Evolutionary conservation across 305 asterid species (phyloP), one percentile per base, ranked within the genome.

Genomic region (Solanum hybrid): DNA sequence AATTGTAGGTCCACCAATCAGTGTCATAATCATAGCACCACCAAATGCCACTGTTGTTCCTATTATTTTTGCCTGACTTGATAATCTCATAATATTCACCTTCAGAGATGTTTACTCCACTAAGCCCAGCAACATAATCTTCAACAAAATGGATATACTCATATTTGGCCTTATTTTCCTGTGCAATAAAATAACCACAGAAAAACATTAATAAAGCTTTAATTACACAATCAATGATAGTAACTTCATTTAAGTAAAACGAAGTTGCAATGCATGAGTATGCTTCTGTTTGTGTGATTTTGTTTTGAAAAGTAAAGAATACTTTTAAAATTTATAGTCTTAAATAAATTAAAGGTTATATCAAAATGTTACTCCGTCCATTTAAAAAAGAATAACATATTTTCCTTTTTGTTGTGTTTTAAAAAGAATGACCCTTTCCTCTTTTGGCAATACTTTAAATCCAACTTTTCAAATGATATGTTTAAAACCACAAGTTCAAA

Each of bases 111-210:
- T 86, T 89, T 93, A 96, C 99, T 96, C 98, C 37, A 96, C 16
- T 20, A 95, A 90, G 24, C 94, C 96, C 24, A 95, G 94, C 74
- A 95, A 84, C 22, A 93, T 1, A 51, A 95, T 94, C 94, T 95
- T 96, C 91, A 73, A 94, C 77, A 94, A 29, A n/a, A 94, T 85
- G 8, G 94, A 88, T 74, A 92, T 14, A 16, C 94, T 95, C 95
- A 96, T 92, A 46, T 42, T 90, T 76, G 98, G 95, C 94, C 98
- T 93, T 83, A 88, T 92, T 91, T 96, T 96, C 96, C 98, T 96
- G 95, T 79, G 88, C 57, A 40, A 28, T 5, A 42, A 67, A 73
- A 88, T 22, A 64, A 8, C 8, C 28, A 76, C 42, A 39, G 29
- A 74, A n/a, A 42, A 18, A 42, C 11, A 24, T 37, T 12, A 14